phyloP scores from a whole-genome alignment of 495 filamentous ascomycete species.

The Clavariopsis aquatica region DNA sequence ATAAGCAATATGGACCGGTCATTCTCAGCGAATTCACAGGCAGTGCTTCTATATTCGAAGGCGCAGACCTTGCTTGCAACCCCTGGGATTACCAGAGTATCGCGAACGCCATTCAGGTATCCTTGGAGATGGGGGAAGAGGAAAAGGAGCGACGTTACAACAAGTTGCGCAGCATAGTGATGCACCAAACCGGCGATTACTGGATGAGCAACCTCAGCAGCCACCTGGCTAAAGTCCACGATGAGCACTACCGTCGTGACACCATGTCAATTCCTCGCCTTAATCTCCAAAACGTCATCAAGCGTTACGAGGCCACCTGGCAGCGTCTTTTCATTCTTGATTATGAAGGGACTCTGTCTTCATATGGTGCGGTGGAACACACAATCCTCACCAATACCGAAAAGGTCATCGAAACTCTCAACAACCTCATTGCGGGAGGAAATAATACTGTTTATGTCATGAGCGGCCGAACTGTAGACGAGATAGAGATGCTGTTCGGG shows the following conservation, averaged over 20 bases:
- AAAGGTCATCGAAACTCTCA: conserved; percentile 75
- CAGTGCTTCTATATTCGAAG: conserved; percentile 78
- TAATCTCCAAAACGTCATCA: conserved; percentile 61
- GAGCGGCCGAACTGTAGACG: conserved; percentile 80
- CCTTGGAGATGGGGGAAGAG: conserved; percentile 70
- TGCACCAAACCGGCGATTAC: conserved; percentile 75
- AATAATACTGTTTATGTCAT: conserved; percentile 90
- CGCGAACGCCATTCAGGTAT: conserved; percentile 76
- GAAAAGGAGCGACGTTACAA: conserved; percentile 75
- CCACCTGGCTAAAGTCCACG: conserved; percentile 68
- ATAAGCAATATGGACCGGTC: conserved; percentile 79
- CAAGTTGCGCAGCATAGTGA: conserved; percentile 70
- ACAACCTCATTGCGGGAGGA: conserved; percentile 73
- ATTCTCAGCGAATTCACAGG: conserved; percentile 94
- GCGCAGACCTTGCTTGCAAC: conserved; percentile 77
- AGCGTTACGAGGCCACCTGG: conserved; percentile 63
- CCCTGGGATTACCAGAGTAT: conserved; percentile 91
- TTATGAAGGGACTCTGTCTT: conserved; percentile 87
- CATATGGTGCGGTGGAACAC: conserved; percentile 74
- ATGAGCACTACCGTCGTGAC: conserved; percentile 79
- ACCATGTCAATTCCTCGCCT: conserved; percentile 82
- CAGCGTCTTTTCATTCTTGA: conserved; percentile 84
- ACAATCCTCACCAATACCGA: conserved; percentile 83
- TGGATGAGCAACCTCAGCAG: conserved; percentile 77
- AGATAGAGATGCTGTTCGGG: conserved; percentile 82